Conservation (phyloP, 2,329 filamentous ascomycete species). For the Cladorrhinum sp. region DNA sequence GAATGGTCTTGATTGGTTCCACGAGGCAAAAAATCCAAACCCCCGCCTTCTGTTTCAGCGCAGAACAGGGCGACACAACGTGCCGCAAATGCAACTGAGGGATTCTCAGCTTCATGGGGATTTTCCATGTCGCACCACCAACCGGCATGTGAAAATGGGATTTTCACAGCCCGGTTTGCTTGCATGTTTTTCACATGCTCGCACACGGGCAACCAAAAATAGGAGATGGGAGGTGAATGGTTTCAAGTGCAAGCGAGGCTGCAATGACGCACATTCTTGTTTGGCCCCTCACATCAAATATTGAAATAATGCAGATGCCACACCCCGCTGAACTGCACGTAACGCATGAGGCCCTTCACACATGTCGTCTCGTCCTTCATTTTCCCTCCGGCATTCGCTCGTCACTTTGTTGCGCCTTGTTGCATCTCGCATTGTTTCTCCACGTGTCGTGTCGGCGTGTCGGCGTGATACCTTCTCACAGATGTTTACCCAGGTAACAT, state of each 20-base stretch:
- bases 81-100: neutral
- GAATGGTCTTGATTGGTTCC: neutral
- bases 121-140: neutral
- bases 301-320: neutral
- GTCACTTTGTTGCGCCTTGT: neutral
- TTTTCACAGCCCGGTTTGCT: neutral
- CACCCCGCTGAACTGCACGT: neutral
- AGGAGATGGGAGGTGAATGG: neutral
- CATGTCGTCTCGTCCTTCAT: neutral
- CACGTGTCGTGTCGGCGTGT: neutral
- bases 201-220: neutral
- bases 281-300: neutral
- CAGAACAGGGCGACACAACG: neutral
- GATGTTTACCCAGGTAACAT: neutral
- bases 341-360: neutral
- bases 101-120: neutral
- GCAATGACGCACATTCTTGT: neutral
- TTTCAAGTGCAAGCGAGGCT: neutral
- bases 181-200: neutral
- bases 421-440: neutral
- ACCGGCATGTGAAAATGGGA: neutral
- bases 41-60: neutral
- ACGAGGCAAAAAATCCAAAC: neutral
- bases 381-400: neutral
- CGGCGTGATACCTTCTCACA: neutral